Evolutionary conservation across 2,329 filamentous ascomycete genomes (phyloP), one percentile per base, ranked within the genome.

Genomic region (Colletotrichum brevisporum): DNA sequence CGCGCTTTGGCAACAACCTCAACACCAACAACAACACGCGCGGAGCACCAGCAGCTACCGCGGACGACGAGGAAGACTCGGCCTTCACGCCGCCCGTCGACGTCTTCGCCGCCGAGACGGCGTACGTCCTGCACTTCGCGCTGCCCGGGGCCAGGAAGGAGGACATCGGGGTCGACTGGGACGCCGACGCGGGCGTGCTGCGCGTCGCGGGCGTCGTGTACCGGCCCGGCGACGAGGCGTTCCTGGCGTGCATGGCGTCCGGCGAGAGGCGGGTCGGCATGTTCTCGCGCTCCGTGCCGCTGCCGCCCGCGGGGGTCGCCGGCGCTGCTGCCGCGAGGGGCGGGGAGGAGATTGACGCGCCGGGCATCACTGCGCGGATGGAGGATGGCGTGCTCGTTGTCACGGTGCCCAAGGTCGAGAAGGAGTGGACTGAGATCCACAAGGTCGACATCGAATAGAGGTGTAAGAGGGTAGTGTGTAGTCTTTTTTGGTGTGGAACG

Each of bases 121-220:
- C 88, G 15, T 94, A 90, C 77, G 83, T 94, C 51, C 81, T 96
- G 9, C 93, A 96, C 78, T 83, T 94, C 75, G 91, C 92, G 1
- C 85, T 97, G 0, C 92, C 94, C 0, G 94, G 94, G 27, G 93
- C 91, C 2, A 91, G 91, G 81, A 95, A 94, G 80, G 88, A 93
- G 74, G 92, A 96, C 75, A 83, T 96, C 6, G 91, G 88, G 66
- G 88, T 96, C 53, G 90, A 91, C 78, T 97, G 92, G 88, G 89
- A 95, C 73, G 85, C 88, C 0, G 91, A 93, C 67, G 89, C 88
- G 75, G 86, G 84, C 54, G 83, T 87, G 63, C 83, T 97, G 50
- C 88, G 85, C 73, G 82, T 97, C 63, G 86, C 90, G 1, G 94
- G 94, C 59, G 90, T 95, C 0, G 86, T 94, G 9, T 88, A 94